Conservation (phyloP, 1,284 basidiomycete genomes). For the Cryptococcus maquisensis region DNA sequence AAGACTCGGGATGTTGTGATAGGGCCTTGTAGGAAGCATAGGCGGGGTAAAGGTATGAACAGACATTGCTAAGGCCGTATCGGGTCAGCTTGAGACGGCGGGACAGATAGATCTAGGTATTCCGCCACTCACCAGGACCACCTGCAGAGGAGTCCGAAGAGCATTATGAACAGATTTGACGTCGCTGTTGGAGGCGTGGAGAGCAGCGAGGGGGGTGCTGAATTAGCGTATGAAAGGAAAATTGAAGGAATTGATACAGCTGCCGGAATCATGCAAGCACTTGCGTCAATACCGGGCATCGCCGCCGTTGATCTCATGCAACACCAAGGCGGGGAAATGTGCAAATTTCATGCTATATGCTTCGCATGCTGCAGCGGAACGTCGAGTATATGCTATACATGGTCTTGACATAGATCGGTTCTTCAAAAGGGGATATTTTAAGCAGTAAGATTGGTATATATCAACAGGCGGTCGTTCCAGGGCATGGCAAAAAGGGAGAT, state of each 20-base stretch:
- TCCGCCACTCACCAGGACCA: slow-evolving; percentile 10
- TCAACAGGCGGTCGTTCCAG: too few species aligned
- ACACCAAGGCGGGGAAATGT: too few species aligned
- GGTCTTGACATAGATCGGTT: too few species aligned
- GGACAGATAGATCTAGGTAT: not conserved
- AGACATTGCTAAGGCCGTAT: slow-evolving; percentile 27
- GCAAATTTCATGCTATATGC: too few species aligned
- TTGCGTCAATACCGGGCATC: not conserved
- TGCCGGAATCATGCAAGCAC: not conserved
- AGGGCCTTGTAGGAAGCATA: slow-evolving; percentile 53
- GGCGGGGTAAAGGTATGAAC: slow-evolving; percentile 49
- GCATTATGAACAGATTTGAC: slow-evolving; percentile 1
- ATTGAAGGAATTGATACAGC: not conserved
- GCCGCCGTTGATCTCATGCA: too few species aligned
- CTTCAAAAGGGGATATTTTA: too few species aligned
- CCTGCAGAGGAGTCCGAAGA: slow-evolving; percentile 11
- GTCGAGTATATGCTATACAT: too few species aligned
- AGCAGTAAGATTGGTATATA: too few species aligned
- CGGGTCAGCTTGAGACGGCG: not conserved
- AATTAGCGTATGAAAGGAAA: not conserved
- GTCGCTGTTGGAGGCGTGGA: not conserved
- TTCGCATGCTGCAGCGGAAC: too few species aligned
- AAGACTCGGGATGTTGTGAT: slow-evolving; percentile 57
- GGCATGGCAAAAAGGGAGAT: too few species aligned
- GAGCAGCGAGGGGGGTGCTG: not conserved